Percentiles rank a stretch among this genome's conserved stretches.
phyloP scores from a whole-genome alignment of 2,329 filamentous ascomycete species.

The Xylogone sp. region DNA sequence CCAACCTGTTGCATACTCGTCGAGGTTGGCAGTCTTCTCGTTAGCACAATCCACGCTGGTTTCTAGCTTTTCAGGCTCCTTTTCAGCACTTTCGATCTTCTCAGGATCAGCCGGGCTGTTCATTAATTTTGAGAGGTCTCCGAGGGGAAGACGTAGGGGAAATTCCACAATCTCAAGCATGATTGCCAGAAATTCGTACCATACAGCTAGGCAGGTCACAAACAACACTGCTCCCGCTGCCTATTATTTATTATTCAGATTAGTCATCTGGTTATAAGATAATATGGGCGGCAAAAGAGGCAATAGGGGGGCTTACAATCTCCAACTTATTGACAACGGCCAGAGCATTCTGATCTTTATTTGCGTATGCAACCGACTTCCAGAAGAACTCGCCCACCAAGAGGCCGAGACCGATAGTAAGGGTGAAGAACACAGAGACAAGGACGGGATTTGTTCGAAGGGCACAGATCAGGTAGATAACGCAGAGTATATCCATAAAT shows the following conservation, averaged over 20 bases:
- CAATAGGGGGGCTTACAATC: too few species aligned
- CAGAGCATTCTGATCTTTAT: neutral
- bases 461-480: constrained; percentile 64
- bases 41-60: too few species aligned
- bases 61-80: too few species aligned
- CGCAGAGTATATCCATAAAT: constrained; percentile 60
- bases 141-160: constrained; percentile 50
- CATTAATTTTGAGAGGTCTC: constrained; percentile 46
- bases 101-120: constrained; percentile 6
- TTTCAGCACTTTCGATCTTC: neutral
- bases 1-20: too few species aligned
- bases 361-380: neutral
- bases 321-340: neutral
- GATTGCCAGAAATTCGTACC: constrained; percentile 51
- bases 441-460: constrained; percentile 68
- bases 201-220: constrained; percentile 43
- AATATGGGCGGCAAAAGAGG: too few species aligned
- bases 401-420: constrained; percentile 54
- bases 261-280: neutral
- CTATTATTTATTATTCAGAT: neutral
- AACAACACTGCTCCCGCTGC: constrained; percentile 44
- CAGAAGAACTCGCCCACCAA: constrained; percentile 54
- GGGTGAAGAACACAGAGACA: constrained; percentile 60
- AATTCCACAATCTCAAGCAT: constrained; percentile 53
- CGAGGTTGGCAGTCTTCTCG: too few species aligned